Conservation (phyloP, 23 red algal species). For the Agarophyton chilense region DNA sequence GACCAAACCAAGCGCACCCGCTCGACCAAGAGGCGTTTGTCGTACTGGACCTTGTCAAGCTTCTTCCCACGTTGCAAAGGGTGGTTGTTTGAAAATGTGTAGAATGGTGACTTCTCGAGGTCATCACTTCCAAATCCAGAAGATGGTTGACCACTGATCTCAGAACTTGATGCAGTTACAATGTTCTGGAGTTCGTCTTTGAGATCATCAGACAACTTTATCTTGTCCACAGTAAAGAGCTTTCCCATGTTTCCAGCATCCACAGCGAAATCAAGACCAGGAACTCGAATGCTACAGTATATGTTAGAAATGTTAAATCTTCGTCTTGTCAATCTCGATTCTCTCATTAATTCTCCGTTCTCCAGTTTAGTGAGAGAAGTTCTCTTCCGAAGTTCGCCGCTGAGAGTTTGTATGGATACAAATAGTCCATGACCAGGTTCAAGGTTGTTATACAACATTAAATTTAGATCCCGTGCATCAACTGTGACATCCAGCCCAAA, state of each 20-base stretch:
- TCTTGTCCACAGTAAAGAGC: slow-evolving; percentile 53
- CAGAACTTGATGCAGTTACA: slow-evolving; percentile 12
- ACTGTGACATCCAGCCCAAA: slow-evolving; percentile 53
- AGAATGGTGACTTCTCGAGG: slow-evolving; percentile 73
- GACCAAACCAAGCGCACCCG: slow-evolving; percentile 71
- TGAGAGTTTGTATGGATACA: slow-evolving; percentile 37
- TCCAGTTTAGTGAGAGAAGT: slow-evolving; percentile 10
- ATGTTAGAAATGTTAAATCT: slow-evolving; percentile 64
- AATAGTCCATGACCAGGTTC: slow-evolving; percentile 75
- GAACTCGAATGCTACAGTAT: slow-evolving; percentile 69
- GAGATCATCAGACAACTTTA: slow-evolving; percentile 60
- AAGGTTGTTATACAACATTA: slow-evolving; percentile 86
- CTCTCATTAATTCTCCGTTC: slow-evolving; percentile 36
- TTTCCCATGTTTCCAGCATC: slow-evolving; percentile 59
- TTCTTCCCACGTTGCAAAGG: slow-evolving; percentile 67
- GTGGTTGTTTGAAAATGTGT: slow-evolving; percentile 73
- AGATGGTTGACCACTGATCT: slow-evolving; percentile 11
- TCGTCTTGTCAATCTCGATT: slow-evolving; percentile 48
- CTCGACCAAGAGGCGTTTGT: slow-evolving; percentile 57
- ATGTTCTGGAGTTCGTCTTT: slow-evolving; percentile 21
- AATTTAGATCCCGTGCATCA: slow-evolving; percentile 57
- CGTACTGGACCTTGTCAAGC: slow-evolving; percentile 66
- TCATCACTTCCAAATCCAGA: slow-evolving; percentile 79
- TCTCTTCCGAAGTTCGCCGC: slow-evolving; percentile 43
- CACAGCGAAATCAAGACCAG: slow-evolving; percentile 72